A percentile compares a stretch with the other conserved stretches of the same genome.
These are phyloP conservation scores for Spencermartinsiella ligniputridi DNA, from an alignment of 1,139 yeast species.

Conservation along the genomic window DNA sequence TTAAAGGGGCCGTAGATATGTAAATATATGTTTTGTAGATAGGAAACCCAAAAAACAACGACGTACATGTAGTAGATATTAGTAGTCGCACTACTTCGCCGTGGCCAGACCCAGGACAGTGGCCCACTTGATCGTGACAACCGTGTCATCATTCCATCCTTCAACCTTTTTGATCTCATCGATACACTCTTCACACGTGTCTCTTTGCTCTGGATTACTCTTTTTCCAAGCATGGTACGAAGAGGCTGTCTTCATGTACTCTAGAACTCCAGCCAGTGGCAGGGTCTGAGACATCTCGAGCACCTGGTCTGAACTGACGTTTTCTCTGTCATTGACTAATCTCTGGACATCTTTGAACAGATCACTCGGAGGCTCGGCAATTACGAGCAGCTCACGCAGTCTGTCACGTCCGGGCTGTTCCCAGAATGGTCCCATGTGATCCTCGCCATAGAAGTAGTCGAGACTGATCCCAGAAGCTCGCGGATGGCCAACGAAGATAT, in stretches of 20 bases:
- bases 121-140: slow-evolving; percentile 52
- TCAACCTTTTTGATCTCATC: slow-evolving; percentile 40
- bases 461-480: slow-evolving; percentile 41
- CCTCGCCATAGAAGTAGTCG: slow-evolving; percentile 41
- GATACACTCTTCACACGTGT: slow-evolving; percentile 37
- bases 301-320: slow-evolving; percentile 30
- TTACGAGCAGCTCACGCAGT: slow-evolving; percentile 45
- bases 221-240: slow-evolving; percentile 65
- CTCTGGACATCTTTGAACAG: slow-evolving; percentile 40
- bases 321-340: slow-evolving; percentile 29
- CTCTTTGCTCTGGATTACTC: slow-evolving; percentile 31
- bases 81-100: slow-evolving; percentile 6
- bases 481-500: slow-evolving; percentile 42
- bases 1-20: too few relatives aligned
- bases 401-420: slow-evolving; percentile 65
- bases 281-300: slow-evolving; percentile 41
- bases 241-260: slow-evolving; percentile 62
- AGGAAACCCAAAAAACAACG: too few relatives aligned
- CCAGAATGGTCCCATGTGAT: slow-evolving; percentile 66
- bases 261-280: slow-evolving; percentile 42
- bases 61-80: too few relatives aligned
- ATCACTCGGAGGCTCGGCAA: slow-evolving; percentile 40
- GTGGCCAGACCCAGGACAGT: slow-evolving; percentile 50
- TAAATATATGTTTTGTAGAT: too few relatives aligned
- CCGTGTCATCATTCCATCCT: slow-evolving; percentile 44